Evolutionary conservation across 2,329 filamentous ascomycete genomes (phyloP).

Genomic region (Ceratocystis colombiana): DNA sequence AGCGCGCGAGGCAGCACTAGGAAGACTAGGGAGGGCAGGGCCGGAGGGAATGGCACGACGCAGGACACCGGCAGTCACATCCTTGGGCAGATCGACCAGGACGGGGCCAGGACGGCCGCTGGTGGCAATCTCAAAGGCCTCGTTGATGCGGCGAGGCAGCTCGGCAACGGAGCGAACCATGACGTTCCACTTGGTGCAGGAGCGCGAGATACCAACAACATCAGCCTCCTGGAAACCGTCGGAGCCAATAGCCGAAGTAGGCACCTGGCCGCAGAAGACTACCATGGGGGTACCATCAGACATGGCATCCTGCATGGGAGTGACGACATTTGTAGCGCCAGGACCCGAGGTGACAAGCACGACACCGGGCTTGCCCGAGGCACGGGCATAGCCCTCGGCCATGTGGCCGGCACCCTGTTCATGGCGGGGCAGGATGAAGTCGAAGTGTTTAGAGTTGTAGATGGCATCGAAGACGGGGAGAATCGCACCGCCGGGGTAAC

Average conservation of each 20-base stretch:
- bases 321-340: constrained; percentile 92
- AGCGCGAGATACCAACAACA: constrained; percentile 81
- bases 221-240: constrained; percentile 98
- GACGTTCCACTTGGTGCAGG: constrained; percentile 98
- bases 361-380: constrained; percentile 85
- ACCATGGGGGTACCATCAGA: constrained; percentile 94
- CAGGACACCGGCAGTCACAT: constrained; percentile 80
- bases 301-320: constrained; percentile 89
- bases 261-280: constrained; percentile 90
- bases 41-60: constrained; percentile 70
- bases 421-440: constrained; percentile 89
- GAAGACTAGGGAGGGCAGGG: constrained; percentile 64
- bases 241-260: constrained; percentile 79
- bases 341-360: constrained; percentile 95
- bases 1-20: constrained; percentile 75
- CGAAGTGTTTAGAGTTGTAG: constrained; percentile 93
- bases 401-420: constrained; percentile 98
- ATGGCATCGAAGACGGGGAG: constrained; percentile 97
- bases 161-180: constrained; percentile 96
- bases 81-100: constrained; percentile 90
- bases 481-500: constrained; percentile 91
- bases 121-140: constrained; percentile 96
- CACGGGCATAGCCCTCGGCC: constrained; percentile 93
- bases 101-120: constrained; percentile 89
- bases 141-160: constrained; percentile 85